Conservation (phyloP, 805 yeast species). For the Pichia thaimueangensis region DNA sequence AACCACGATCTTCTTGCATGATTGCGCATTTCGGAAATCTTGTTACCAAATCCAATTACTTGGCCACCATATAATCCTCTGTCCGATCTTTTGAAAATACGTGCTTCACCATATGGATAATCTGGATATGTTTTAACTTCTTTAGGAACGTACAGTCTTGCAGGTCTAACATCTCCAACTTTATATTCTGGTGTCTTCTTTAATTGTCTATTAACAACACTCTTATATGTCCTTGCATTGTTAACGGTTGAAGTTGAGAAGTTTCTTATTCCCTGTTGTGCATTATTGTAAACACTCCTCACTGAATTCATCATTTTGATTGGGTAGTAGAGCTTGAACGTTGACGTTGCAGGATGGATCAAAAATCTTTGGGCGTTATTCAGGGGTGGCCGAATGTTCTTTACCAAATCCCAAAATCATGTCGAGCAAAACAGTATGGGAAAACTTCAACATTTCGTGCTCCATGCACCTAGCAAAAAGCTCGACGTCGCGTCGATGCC, state of each 20-base stretch:
- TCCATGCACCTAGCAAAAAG: no score
- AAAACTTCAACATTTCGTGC: no score
- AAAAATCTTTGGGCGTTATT: no score
- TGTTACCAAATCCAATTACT: slow-evolving; percentile 68
- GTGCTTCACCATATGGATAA: slow-evolving; percentile 75
- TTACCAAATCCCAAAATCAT: no score
- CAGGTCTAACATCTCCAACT: slow-evolving; percentile 50
- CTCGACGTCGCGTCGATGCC: not conserved
- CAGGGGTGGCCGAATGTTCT: no score
- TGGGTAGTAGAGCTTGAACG: no score
- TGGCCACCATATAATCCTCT: slow-evolving; percentile 89
- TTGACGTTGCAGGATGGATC: no score
- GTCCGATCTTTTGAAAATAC: slow-evolving; percentile 75
- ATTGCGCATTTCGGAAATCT: slow-evolving; percentile 69
- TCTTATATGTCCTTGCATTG: slow-evolving; percentile 29
- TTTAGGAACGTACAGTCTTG: slow-evolving; percentile 35
- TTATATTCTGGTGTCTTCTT: slow-evolving; percentile 38
- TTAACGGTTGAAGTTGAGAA: slow-evolving; percentile 21
- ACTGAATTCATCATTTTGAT: slow-evolving; percentile 1
- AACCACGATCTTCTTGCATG: slow-evolving; percentile 67
- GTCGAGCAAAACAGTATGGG: no score
- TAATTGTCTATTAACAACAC: slow-evolving; percentile 42
- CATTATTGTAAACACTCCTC: not conserved
- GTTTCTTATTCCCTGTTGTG: slow-evolving; percentile 1
- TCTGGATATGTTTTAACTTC: slow-evolving; percentile 46